phyloP scores from a whole-genome alignment of 2,329 filamentous ascomycete species.

The Endoconidiophora laricicola region DNA sequence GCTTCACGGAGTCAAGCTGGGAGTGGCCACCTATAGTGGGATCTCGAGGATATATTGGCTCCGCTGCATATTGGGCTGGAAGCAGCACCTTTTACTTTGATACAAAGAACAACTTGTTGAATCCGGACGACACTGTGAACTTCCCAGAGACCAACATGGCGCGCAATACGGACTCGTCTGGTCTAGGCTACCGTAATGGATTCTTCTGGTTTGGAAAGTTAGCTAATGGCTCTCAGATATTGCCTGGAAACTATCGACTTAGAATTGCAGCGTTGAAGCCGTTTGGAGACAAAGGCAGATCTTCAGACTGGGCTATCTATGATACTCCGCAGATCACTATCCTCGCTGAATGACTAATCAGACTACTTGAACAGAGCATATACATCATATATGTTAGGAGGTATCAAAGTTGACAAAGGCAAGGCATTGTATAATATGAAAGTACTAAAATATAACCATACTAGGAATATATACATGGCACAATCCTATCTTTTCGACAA shows the following conservation, averaged over 20 bases:
- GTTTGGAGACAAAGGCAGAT: constrained; percentile 15
- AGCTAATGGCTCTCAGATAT: constrained; percentile 18
- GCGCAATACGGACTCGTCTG: constrained; percentile 23
- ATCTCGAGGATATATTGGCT: constrained; percentile 26
- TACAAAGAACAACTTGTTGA: neutral
- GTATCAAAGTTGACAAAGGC: no score
- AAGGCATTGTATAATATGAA: no score
- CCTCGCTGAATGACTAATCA: no score
- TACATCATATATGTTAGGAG: no score
- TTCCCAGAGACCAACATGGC: constrained; percentile 10
- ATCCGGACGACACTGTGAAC: neutral
- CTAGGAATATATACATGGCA: no score
- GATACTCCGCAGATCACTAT: no score
- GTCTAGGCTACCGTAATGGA: neutral
- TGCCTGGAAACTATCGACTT: constrained; percentile 16
- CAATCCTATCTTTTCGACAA: no score
- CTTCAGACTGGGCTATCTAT: constrained; percentile 17
- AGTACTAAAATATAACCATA: no score
- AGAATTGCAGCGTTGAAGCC: constrained; percentile 18
- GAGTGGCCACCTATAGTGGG: constrained; percentile 25
- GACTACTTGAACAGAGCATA: no score
- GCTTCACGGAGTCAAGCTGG: constrained; percentile 27
- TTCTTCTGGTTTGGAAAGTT: constrained; percentile 18
- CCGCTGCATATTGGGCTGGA: constrained; percentile 17
- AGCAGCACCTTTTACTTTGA: constrained; percentile 5